A percentile compares a stretch with the other conserved stretches of the same genome.
Evolutionary conservation across 164 flowering plant genomes (phyloP).

Genomic region (Magnolia kwangsiensis): DNA sequence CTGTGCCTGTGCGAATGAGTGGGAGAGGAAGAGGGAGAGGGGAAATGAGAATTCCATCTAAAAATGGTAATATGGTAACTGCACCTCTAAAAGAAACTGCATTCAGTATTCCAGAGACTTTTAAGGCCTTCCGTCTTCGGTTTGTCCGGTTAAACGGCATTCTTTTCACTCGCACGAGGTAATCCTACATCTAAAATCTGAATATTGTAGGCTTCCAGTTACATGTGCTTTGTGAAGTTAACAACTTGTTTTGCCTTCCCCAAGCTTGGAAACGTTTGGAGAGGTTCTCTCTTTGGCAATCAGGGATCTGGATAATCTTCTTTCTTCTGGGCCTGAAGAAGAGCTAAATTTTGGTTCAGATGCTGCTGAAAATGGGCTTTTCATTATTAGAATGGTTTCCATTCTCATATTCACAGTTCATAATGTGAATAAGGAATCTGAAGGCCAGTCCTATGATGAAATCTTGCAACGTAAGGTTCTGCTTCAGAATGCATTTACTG

Average conservation of each 20-base stretch:
- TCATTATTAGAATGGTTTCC: constrained; percentile 61
- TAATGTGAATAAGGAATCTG: constrained; percentile 60
- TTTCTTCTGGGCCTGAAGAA: constrained; percentile 70
- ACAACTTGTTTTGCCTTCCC: constrained; percentile 2
- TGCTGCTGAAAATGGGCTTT: constrained; percentile 59
- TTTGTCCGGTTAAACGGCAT: constrained; percentile 92
- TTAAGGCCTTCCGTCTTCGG: constrained; percentile 58
- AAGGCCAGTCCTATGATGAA: constrained; percentile 85
- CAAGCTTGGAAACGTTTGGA: constrained; percentile 78
- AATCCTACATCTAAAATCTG: constrained; percentile 1
- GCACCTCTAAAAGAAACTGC: constrained; percentile 32
- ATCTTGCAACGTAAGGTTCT: constrained; percentile 79
- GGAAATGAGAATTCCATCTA: constrained; percentile 33
- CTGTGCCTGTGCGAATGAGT: constrained; percentile 18
- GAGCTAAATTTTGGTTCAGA: constrained; percentile 65
- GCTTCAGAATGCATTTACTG: constrained; percentile 76
- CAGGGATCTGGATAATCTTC: constrained; percentile 53
- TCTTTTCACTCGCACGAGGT: constrained; percentile 95
- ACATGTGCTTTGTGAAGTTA: not conserved
- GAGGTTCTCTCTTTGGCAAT: constrained; percentile 59
- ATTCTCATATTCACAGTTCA: constrained; percentile 78
- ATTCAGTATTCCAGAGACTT: constrained; percentile 31
- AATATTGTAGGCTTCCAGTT: not conserved
- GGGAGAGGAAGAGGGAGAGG: constrained; percentile 64
- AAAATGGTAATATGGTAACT: constrained; percentile 39